Evolutionary conservation across 352 stramenopile genomes (phyloP), one percentile per base, ranked within the genome.

Genomic region (Achlya hypogyna): DNA sequence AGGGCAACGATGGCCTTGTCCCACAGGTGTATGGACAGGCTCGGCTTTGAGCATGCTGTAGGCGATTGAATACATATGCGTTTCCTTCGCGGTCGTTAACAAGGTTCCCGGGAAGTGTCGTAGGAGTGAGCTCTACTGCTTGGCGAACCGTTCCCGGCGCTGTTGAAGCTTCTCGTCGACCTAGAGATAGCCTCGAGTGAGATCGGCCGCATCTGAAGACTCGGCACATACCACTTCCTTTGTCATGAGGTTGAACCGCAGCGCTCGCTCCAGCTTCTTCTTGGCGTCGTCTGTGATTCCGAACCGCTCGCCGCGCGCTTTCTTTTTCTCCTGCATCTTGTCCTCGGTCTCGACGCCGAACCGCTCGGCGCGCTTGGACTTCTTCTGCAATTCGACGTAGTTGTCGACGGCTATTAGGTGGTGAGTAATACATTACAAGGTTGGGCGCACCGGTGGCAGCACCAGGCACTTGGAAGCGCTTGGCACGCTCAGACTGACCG

Each of bases 241-340:
- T 1, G 81, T 93, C 73, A 93, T 84, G 20, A 95, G 72, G 16
- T 82, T 81, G 63, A 95, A 95, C 60, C 86, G 84, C 73, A 92
- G 89, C 45, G 86, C 86, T 28, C 86, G 86, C 29, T 95, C 81
- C 53, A 95, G 72, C 62, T 83, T 84, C 52, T 80, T 78, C 64
- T 93, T 91, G 53, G 84, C 74, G 62, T 95, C 84, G 22, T 72
- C 84, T 42, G 92, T 95, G 29, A 95, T 68, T 9, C 86, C 86
- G 56, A 95, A 95, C 62, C 86, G 82, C 51, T 93, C 82, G 4
- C 82, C 82, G 9, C 86, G 84, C 35, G 80, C 82, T 28, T 78
- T 70, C 67, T 93, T 93, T 74, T 93, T 93, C 69, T 85, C 75
- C n/a, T 88, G 78, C 67, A 95, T 64, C 72, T 76, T 87, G 51